Base-by-base conservation (phyloP, 2,329 filamentous ascomycete species). In the Domatiomyces globalis region DNA sequence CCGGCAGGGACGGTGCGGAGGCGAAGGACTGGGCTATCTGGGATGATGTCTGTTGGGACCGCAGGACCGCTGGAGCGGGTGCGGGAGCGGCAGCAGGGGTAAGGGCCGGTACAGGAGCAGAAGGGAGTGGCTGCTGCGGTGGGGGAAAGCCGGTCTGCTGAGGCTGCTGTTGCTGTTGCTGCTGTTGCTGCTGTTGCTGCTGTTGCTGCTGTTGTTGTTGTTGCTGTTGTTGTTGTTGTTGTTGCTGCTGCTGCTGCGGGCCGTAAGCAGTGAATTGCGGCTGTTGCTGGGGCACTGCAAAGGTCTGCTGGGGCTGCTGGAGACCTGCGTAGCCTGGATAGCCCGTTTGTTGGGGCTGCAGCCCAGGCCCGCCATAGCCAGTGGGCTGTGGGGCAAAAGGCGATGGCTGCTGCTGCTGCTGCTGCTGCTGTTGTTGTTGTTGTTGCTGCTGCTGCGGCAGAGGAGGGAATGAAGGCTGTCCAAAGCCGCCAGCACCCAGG, bases 281-380 rank as follows among this genome's bases (percentile, higher is more conserved):
- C 63, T 83, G 81, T 56, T 75, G 73, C 57, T 73, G 70, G 25
- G 66, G 60, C 52, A 68, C 64, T 50, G 75, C 69, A 53, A 70
- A 68, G 54, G 50, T 64, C 59, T 71, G 73, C 61, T 70, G 71
- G 60, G 74, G 71, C 33, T 39, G 33, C 33, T 39, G 33, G 33
- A 39, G 10, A 10, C 33, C 33, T 51, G 65, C 68, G 46, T 63
- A 66, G 52, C 64, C 65, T 43, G 76, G 76, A 64, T 78, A 85
- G 29, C 83, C 83, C 10, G 84, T 85, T 58, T 78, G 79, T 65
- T 87, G 84, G 60, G 78, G 72, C 67, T 85, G 81, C 57, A 81
- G 67, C 61, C 72, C 72, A 43, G 63, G 63, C 53, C 69, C 71
- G 54, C 73, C 73, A 63, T 73, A 77, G 46, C 74, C 75, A 36